Evolutionary conservation across 2,329 filamentous ascomycete genomes (phyloP), one percentile per base, ranked within the genome.

Genomic region (Domatiomyces catenatus): DNA sequence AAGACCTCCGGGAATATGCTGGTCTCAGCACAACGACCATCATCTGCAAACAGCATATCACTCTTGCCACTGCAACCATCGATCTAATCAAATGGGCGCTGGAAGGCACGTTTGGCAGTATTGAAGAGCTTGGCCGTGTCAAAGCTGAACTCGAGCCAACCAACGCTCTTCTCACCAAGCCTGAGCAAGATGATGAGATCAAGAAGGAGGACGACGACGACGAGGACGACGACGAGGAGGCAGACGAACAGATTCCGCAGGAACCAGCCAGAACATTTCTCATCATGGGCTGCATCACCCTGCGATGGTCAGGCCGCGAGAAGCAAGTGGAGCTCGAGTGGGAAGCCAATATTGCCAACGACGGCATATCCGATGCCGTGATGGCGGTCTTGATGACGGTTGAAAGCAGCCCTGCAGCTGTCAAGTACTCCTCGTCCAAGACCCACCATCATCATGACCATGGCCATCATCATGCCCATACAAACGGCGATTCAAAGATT

Each of bases 261-360:
- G 64, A 64, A 32, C 60, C 62, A 28, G 58, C 58, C 5, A 64
- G 66, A 20, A 62, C 70, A 8, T 81, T 80, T 62, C 70, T 75
- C 24, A 79, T 98, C 61, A 96, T 98, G 90, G 90, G 88, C 56
- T 92, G 85, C 66, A 81, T 95, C 24, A 79, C 79, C 6, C 80
- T 96, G n/a, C 78, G 82, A 18, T 88, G 92, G 67, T 77, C 77
- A 56, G 77, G 73, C 54, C 65, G 67, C 10, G 82, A 80, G 58
- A 85, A 89, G 50, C 83, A 92, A 62, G 78, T 95, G 5, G 88
- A 93, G 64, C 73, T 96, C 2, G 88, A 94, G 67, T 98, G 92
- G 92, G 90, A 96, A 65, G 92, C 89, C 52, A 98, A 96, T 64
- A 85, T 94, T 71, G 82, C 95, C 62, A 98, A 96, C 65, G 92